Evolutionary conservation across 805 yeast genomes (phyloP).

Genomic region (Pichia heedii): DNA sequence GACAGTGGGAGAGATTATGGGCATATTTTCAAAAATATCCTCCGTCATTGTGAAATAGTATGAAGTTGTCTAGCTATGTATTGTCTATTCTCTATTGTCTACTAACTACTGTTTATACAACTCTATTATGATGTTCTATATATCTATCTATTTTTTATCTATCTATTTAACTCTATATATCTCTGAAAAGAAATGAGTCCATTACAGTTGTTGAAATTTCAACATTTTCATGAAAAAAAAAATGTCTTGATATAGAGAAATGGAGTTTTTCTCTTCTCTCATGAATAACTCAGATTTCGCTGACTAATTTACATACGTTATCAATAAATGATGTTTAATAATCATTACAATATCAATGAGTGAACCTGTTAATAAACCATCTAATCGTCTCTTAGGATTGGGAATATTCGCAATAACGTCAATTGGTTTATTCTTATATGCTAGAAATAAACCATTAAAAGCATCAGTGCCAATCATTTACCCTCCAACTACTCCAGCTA

Average conservation of each 20-base stretch:
- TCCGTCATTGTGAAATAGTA: no score
- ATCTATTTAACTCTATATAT: no score
- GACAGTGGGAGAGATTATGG: slow-evolving; percentile 33
- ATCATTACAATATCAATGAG: background rate
- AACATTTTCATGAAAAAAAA: background rate
- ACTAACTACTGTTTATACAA: no score
- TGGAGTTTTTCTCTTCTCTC: slow-evolving; percentile 4
- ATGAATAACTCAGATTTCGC: slow-evolving; percentile 2
- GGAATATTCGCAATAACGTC: slow-evolving; percentile 7
- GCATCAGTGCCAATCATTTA: slow-evolving; percentile 13
- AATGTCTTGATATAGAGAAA: background rate
- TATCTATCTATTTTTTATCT: no score
- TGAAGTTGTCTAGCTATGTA: background rate
- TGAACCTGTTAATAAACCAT: background rate
- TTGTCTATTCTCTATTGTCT: no score
- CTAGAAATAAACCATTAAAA: slow-evolving; percentile 4
- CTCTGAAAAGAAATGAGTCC: no score
- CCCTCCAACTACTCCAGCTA: slow-evolving; percentile 25
- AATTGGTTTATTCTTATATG: slow-evolving; percentile 1
- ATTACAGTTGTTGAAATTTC: no score
- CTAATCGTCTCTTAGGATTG: background rate
- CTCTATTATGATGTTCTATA: no score
- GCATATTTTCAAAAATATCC: slow-evolving; percentile 10
- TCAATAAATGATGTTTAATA: background rate
- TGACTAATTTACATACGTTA: background rate